Base-by-base conservation (phyloP, 192 early-diverging fungal genomes). In the Coemansia sp. region DNA sequence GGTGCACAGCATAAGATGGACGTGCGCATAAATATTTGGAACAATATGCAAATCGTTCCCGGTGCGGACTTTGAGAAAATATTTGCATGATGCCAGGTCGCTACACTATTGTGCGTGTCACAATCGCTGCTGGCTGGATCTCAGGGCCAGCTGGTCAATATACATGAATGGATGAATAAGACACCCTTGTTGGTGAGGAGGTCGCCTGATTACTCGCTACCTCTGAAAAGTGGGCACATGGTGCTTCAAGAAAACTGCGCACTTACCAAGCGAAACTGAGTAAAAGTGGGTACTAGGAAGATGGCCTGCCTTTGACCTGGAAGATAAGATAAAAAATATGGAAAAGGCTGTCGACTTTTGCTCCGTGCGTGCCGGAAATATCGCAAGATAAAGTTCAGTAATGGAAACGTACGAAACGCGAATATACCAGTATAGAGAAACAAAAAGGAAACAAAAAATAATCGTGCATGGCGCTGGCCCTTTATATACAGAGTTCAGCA, bases 61-160 rank as follows among this genome's bases (percentile, higher is more conserved):
- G 41, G 41, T n/a, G 16, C 10, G 16, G 10, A 43, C 16, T 43
- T 43, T 43, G 12, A 43, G 12, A n/a, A 43, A 43, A 43, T 43
- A 43, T 43, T 43, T 43, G 41, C 41, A 43, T 43, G 16, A 43
- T 16, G 41, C 41, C 41, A 11, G 41, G 41, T n/a, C 16, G 41
- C 16, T n/a, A 43, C 41, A 43, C 41, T 43, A 43, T 43, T 43
- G 41, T n/a, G 41, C 41, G 41, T 43, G 41, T 43, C 41, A 43
- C 41, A 43, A 43, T 43, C 16, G 41, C 41, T 4, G 41, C 0
- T 1, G 16, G 41, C 41, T n/a, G 41, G 41, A 43, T 11, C 41
- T 43, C 2, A 16, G 41, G 41, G 12, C 41, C 16, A n/a, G 41
- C 41, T 43, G 41, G 41, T n/a, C 16, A n/a, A 43, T n/a, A 9